Conservation (phyloP, 805 yeast species). For the Cyberlindnera galapagoensis region DNA sequence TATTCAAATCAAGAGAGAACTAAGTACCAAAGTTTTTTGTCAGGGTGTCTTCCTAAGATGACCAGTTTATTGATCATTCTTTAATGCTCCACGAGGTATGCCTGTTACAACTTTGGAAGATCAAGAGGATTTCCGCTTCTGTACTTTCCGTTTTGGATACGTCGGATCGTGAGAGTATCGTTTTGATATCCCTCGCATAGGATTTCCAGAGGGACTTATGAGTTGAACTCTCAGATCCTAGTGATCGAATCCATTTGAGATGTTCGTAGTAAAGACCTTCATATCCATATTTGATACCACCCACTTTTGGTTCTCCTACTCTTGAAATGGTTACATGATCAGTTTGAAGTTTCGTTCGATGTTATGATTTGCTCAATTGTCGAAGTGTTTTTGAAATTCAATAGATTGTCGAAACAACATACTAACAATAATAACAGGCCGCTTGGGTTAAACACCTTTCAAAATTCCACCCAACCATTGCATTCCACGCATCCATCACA, state of each 20-base stretch:
- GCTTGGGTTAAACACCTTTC: conserved; percentile 98
- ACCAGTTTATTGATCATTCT: conserved; percentile 3
- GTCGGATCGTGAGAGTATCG: conserved; percentile 24
- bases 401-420: conserved; percentile 3
- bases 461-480: conserved; percentile 87
- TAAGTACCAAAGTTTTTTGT: conserved; percentile 86
- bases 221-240: conserved; percentile 57
- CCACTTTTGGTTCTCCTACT: too few relatives aligned
- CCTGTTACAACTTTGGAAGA: conserved; percentile 99
- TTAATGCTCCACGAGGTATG: conserved; percentile 42
- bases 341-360: too few relatives aligned
- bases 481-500: conserved; percentile 96
- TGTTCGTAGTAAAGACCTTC: conserved; percentile 87
- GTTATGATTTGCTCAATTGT: background rate
- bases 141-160: conserved; percentile 42
- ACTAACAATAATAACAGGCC: conserved; percentile 52
- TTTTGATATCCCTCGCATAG: conserved; percentile 25
- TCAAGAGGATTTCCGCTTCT: conserved; percentile 51
- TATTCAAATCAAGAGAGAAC: too few relatives aligned
- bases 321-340: too few relatives aligned
- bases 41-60: conserved; percentile 54
- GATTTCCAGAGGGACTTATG: conserved; percentile 41
- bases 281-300: too few relatives aligned
- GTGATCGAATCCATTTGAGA: conserved; percentile 7
- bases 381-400: background rate